Evolutionary conservation across 139 green algal genomes (phyloP), one percentile per base, ranked within the genome.

Genomic region (Pleodorina starrii): DNA sequence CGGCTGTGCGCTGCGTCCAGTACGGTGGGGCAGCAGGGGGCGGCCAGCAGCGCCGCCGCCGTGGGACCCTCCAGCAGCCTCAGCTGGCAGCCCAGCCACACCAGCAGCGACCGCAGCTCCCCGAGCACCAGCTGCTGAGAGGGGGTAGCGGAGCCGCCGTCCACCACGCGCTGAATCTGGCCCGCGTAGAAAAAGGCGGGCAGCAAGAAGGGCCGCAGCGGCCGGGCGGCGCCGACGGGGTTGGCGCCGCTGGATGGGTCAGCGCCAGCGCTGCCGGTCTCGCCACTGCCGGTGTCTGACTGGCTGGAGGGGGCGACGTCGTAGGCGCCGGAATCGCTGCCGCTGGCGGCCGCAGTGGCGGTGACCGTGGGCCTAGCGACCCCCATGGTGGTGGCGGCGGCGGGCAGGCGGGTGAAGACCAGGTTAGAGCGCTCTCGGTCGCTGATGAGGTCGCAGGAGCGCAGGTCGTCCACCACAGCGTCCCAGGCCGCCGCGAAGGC

Each of bases 141-240:
- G 25, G 87, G 48, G 10, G 42, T 48, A 17, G 84, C 78, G 57
- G 60, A 17, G 29, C 87, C 87, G 12, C 63, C 84, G 78, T 91
- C 87, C 38, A 91, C 44, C 11, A 76, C 90, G 71, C 82, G 82
- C 68, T 90, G 84, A n/a, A 92, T 44, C 85, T 90, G 78, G 54
- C 90, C 90, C 5, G 90, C 90, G 43, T 83, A 89, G 76, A 87
- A 92, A 66, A 90, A 92, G n/a, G 71, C 51, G 27, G 90, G 90
- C 38, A 92, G 84, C 60, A 92, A 50, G 46, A 90, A 74, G 40
- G 90, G 90, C 12, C 86, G 79, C 66, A 92, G 38, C 25, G 88
- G n/a, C n/a, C 81, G 14, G 36, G 38, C 23, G 29, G 32, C 0
- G 66, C 36, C 23, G 3, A 2, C 54, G 44, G n/a, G n/a, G n/a